Conservation (phyloP, 495 filamentous ascomycete species). For the Penicillium chermesinum region DNA sequence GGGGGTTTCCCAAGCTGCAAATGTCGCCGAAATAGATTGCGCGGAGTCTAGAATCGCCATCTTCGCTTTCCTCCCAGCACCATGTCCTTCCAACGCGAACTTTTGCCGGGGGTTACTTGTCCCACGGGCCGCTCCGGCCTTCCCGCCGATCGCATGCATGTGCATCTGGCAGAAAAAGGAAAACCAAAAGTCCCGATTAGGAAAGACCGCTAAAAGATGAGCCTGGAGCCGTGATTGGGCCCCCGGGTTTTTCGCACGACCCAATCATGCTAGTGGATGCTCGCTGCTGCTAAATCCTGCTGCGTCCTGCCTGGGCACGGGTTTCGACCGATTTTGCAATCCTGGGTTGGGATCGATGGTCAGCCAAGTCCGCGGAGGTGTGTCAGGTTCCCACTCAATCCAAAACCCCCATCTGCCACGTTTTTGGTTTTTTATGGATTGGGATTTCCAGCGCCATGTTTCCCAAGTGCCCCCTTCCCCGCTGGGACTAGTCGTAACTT, state of each 20-base stretch:
- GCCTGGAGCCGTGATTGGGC: neutral
- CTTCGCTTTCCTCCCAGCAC: neutral
- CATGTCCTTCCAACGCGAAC: conserved; percentile 6
- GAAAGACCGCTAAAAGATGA: neutral
- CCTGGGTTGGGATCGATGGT: no score
- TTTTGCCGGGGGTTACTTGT: conserved; percentile 30
- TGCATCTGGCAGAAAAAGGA: conserved; percentile 21
- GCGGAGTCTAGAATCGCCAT: neutral
- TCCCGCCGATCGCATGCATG: conserved; percentile 48
- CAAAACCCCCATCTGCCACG: conserved; percentile 25
- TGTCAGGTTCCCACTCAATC: neutral
- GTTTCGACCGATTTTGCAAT: no score
- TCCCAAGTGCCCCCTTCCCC: no score
- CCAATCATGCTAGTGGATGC: no score
- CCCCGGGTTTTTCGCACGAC: neutral
- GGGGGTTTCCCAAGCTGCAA: neutral
- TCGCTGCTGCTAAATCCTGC: no score
- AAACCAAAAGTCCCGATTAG: neutral
- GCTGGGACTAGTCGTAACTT: no score
- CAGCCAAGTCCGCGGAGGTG: no score
- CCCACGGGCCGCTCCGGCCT: conserved; percentile 44
- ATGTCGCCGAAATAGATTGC: no score
- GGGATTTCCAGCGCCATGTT: neutral
- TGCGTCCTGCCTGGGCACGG: no score
- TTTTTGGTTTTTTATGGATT: no score